Evolutionary conservation across 106 monocot species (phyloP).

Genomic region (Apostasia ramifera): DNA sequence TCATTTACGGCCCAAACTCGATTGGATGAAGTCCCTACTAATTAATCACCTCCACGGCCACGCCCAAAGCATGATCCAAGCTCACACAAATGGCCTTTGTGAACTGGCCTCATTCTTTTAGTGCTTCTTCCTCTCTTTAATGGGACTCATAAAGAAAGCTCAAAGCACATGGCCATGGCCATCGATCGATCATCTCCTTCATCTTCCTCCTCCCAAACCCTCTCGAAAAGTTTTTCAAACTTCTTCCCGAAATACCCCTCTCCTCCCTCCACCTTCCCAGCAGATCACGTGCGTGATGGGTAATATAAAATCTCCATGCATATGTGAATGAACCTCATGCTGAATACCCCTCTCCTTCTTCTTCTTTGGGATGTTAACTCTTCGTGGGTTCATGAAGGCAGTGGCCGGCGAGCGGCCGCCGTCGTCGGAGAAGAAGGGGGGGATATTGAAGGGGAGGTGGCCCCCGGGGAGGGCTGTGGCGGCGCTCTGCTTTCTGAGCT

Average conservation of each 20-base stretch:
- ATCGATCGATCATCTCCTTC: neutral
- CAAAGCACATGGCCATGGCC: neutral
- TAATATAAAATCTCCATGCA: neutral
- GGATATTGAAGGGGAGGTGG: conserved; percentile 10
- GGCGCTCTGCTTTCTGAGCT: conserved; percentile 42
- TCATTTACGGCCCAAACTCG: too few relatives aligned
- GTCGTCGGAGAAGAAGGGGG: conserved; percentile 54
- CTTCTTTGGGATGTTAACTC: neutral
- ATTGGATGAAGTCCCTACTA: too few relatives aligned
- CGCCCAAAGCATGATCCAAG: conserved; percentile 28
- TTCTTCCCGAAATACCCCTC: neutral
- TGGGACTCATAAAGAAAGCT: neutral
- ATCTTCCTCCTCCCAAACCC: neutral
- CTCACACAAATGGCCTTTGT: conserved; percentile 34
- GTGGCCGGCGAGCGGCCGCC: conserved; percentile 26
- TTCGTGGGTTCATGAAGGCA: conserved; percentile 26
- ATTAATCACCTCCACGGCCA: neutral
- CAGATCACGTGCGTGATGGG: neutral
- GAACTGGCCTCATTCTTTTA: conserved; percentile 21
- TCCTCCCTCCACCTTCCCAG: neutral
- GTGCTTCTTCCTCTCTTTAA: conserved; percentile 1
- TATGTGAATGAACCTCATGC: neutral
- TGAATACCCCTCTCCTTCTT: neutral
- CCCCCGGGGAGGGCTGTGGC: conserved; percentile 34
- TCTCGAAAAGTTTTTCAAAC: too few relatives aligned